phyloP scores from a whole-genome alignment of 208 protist species.

The Leishmania martiniquensis region DNA sequence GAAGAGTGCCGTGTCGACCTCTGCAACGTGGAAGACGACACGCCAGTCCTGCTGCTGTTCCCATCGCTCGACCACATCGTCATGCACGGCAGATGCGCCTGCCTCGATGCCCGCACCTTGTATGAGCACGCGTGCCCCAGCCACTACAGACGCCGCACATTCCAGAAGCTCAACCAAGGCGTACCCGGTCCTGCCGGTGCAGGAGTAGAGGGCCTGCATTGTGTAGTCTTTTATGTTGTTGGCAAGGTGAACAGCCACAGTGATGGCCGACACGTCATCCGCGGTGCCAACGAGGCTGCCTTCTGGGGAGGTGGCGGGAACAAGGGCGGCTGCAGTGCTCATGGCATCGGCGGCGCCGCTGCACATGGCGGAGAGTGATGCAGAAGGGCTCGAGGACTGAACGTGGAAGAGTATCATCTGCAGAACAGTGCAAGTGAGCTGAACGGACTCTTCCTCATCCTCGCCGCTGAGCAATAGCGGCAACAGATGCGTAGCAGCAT shows the following conservation, averaged over 20 bases:
- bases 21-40: constrained; percentile 19
- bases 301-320: not conserved
- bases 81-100: not conserved
- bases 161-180: constrained; percentile 34
- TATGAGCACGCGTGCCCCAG: constrained; percentile 9
- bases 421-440: constrained; percentile 38
- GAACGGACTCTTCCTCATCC: constrained; percentile 32
- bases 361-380: not conserved
- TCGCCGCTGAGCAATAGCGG: constrained; percentile 46
- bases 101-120: not conserved
- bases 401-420: constrained; percentile 9
- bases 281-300: constrained; percentile 2
- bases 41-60: constrained; percentile 13
- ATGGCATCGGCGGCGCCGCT: not conserved
- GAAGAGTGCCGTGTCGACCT: constrained; percentile 14
- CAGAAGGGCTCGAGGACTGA: not conserved
- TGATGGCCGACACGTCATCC: not conserved
- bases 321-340: not conserved
- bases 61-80: not conserved
- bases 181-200: constrained; percentile 16
- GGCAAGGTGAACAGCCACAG: constrained; percentile 10
- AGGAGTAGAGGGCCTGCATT: constrained; percentile 34
- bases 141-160: not conserved
- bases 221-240: constrained; percentile 45
- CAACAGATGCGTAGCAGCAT: constrained; percentile 23